Base-by-base conservation (phyloP, 495 filamentous ascomycete species). In the Filosporella fistucella region DNA sequence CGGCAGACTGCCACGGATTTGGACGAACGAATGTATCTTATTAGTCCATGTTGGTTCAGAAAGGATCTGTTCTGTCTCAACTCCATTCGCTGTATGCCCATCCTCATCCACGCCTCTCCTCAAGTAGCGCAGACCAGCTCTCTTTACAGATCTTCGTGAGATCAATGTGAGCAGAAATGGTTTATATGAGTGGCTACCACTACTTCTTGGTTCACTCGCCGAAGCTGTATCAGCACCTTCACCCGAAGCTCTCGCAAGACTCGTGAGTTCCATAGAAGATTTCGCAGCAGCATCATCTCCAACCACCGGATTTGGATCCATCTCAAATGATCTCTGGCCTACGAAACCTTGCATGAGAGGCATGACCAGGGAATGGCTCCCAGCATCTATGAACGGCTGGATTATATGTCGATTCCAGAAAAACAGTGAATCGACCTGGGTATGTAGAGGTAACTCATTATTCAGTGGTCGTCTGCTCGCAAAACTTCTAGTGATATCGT, bases 301-400 rank as follows among this genome's bases (percentile, higher is more conserved):
- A 28, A 52, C 24, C 6, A 50, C 25, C 18, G 43, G 40, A 49
- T 60, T 23, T 14, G 48, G 42, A 49, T 61, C 55, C 51, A 57
- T 55, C 14, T 78, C 73, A 59, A 98, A 96, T 14, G 81, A 75
- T 57, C 79, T 70, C 63, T 98, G 93, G 2, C 91, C 90, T 17
- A 98, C 86, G 57, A 96, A 98, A 4, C 93, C 93, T 69, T 96
- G 91, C 67, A 96, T 86, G 9, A 98, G 56, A 0, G 93, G 93
- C 41, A 98, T 60, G 8, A 88, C 74, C 52, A 93, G 78, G 2
- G 68, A 68, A 45, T 78, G 70, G n/a, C 81, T 66, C 1, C 84
- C 82, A 26, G 73, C 71, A 11, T 85, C 74, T 42, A 88, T 82
- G 47, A 98, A 91, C 3, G 82, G 82, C 35, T 75, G 62, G 28